These are phyloP conservation scores for Myxozyma kluyveri DNA, from an alignment of 805 yeast genomes.

Conservation along the genomic window DNA sequence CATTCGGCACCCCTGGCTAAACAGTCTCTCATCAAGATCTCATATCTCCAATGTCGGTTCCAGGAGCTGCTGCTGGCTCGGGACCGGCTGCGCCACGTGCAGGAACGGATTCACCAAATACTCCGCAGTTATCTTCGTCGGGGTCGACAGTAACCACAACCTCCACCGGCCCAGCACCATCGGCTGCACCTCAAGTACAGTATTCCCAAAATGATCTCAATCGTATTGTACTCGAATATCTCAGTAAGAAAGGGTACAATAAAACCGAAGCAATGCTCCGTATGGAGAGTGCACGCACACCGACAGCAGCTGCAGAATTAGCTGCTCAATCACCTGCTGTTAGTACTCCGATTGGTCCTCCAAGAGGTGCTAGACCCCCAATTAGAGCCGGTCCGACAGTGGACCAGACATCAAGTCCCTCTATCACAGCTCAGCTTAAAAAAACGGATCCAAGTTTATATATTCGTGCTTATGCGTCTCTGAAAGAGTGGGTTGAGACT, in stretches of 20 bases:
- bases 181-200: conserved; percentile 3
- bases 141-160: neutral
- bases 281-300: conserved; percentile 54
- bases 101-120: neutral
- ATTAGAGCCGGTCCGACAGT: conserved; percentile 30
- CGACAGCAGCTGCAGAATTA: conserved; percentile 31
- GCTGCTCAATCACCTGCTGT: conserved; percentile 15
- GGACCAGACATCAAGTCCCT: neutral
- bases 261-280: conserved; percentile 92
- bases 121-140: conserved; percentile 2
- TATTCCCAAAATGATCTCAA: conserved; percentile 81
- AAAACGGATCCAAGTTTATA: conserved; percentile 61
- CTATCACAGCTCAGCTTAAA: conserved; percentile 37
- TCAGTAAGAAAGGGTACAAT: conserved; percentile 90
- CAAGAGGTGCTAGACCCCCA: conserved; percentile 25
- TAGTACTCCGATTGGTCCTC: neutral
- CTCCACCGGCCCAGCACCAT: neutral
- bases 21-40: too few relatives aligned
- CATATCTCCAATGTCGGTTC: neutral
- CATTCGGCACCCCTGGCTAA: too few relatives aligned
- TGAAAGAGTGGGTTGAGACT: conserved; percentile 84
- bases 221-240: conserved; percentile 85
- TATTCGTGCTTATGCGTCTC: conserved; percentile 73
- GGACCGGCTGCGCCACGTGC: neutral
- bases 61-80: neutral